phyloP scores from a whole-genome alignment of 208 protist genomes.

The Leishmania mexicana region DNA sequence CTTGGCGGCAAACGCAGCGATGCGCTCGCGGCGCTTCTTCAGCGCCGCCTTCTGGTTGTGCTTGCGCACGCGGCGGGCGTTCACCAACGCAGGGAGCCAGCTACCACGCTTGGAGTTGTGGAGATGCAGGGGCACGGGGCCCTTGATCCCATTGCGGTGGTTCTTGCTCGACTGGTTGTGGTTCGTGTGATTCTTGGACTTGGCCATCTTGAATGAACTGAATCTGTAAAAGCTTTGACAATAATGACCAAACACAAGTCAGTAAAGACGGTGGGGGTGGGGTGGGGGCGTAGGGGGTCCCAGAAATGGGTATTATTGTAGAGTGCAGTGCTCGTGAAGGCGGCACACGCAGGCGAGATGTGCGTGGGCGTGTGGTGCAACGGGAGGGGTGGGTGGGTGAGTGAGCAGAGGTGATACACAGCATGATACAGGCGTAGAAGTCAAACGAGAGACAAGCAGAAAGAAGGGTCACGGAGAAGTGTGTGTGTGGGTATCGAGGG shows the following conservation, averaged over 20 bases:
- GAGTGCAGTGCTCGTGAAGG: not conserved
- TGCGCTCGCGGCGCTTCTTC: conserved; percentile 74
- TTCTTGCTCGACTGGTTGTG: conserved; percentile 94
- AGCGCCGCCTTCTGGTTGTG: conserved; percentile 86
- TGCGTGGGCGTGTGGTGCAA: not conserved
- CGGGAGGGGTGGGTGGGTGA: not conserved
- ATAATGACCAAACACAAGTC: not conserved
- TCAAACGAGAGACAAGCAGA: not conserved
- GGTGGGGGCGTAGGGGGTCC: not conserved
- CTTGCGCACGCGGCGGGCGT: conserved; percentile 87
- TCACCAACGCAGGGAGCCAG: conserved; percentile 83
- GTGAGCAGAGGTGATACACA: not conserved
- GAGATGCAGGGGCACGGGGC: conserved; percentile 61
- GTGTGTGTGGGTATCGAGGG: not conserved
- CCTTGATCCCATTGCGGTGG: conserved; percentile 91
- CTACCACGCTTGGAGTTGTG: conserved; percentile 82
- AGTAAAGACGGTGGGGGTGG: not conserved
- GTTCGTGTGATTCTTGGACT: conserved; percentile 95
- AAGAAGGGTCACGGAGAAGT: not conserved
- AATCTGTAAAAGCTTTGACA: not conserved
- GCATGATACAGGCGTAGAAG: not conserved
- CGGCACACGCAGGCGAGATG: not conserved
- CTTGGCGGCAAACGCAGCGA: conserved; percentile 57
- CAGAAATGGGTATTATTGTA: not conserved
- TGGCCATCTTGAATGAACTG: conserved; percentile 69